These are phyloP conservation scores for Penicillium verrucosum DNA, from an alignment of 2,329 filamentous ascomycete genomes.

Conservation along the genomic window DNA sequence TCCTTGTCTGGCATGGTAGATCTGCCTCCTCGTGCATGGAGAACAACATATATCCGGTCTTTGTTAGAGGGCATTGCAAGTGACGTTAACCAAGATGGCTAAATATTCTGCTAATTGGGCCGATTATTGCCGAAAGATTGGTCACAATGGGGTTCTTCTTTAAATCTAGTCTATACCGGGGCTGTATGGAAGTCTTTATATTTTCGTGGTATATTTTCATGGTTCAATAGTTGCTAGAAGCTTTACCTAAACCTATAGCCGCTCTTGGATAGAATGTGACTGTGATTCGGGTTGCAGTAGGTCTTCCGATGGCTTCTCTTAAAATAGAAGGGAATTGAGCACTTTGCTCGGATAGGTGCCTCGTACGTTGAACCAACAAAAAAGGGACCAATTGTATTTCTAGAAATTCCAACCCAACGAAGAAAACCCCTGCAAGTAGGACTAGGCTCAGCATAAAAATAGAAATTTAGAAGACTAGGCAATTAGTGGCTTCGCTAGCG, in stretches of 20 bases:
- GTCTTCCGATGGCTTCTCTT: background rate
- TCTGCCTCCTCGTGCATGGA: conserved; percentile 26
- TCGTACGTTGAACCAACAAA: background rate
- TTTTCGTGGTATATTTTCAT: background rate
- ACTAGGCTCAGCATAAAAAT: background rate
- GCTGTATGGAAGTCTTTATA: background rate
- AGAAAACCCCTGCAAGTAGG: background rate
- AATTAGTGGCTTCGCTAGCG: background rate
- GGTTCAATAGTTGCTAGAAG: background rate
- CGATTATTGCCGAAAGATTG: background rate
- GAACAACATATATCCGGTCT: conserved; percentile 32
- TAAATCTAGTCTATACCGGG: background rate
- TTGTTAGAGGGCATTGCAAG: conserved; percentile 23
- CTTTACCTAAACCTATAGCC: background rate
- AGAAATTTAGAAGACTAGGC: background rate
- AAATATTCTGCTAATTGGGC: background rate
- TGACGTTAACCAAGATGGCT: background rate
- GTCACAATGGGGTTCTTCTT: background rate
- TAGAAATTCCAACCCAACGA: background rate
- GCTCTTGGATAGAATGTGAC: background rate
- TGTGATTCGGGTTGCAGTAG: background rate
- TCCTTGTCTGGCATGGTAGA: conserved; percentile 26
- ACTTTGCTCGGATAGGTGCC: background rate
- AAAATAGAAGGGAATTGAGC: background rate
- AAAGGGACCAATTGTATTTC: background rate